Evolutionary conservation across 2,329 filamentous ascomycete species (phyloP).

Genomic region (Sarocladium oryzae): DNA sequence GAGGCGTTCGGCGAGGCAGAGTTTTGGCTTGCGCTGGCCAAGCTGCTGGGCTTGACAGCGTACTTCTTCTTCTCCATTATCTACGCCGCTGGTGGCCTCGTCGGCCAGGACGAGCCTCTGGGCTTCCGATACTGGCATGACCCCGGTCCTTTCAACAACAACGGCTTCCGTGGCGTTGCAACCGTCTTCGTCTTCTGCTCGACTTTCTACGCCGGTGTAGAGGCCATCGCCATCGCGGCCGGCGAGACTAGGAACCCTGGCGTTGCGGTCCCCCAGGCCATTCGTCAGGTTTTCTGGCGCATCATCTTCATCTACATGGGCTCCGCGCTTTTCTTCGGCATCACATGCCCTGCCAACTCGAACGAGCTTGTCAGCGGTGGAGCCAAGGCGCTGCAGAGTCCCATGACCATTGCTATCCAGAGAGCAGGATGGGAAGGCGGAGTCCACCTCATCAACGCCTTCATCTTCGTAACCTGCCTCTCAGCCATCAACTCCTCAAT

Average conservation of each 20-base stretch:
- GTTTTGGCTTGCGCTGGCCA: conserved; percentile 71
- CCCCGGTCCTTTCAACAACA: conserved; percentile 59
- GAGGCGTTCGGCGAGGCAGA: conserved; percentile 73
- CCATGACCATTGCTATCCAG: conserved; percentile 68
- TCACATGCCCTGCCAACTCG: conserved; percentile 66
- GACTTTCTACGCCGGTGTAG: conserved; percentile 64
- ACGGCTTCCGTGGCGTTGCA: conserved; percentile 61
- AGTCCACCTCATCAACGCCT: conserved; percentile 71
- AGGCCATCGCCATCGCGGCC: conserved; percentile 56
- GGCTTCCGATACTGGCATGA: conserved; percentile 68
- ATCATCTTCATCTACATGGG: conserved; percentile 62
- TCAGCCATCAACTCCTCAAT: conserved; percentile 69
- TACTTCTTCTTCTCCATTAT: conserved; percentile 71
- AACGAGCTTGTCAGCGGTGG: conserved; percentile 53
- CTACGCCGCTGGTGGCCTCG: conserved; percentile 61
- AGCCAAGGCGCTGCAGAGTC: conserved; percentile 60
- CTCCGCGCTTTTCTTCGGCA: conserved; percentile 65
- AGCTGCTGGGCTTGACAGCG: conserved; percentile 61
- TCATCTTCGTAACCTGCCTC: conserved; percentile 67
- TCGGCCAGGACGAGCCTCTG: conserved; percentile 49
- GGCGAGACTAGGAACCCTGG: conserved; percentile 54
- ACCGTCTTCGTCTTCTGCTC: conserved; percentile 64
- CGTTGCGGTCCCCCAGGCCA: conserved; percentile 49
- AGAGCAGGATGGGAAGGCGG: conserved; percentile 66
- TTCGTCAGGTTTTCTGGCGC: conserved; percentile 55